phyloP scores from a whole-genome alignment of 2,329 filamentous ascomycete species.

The Cadophora malorum region DNA sequence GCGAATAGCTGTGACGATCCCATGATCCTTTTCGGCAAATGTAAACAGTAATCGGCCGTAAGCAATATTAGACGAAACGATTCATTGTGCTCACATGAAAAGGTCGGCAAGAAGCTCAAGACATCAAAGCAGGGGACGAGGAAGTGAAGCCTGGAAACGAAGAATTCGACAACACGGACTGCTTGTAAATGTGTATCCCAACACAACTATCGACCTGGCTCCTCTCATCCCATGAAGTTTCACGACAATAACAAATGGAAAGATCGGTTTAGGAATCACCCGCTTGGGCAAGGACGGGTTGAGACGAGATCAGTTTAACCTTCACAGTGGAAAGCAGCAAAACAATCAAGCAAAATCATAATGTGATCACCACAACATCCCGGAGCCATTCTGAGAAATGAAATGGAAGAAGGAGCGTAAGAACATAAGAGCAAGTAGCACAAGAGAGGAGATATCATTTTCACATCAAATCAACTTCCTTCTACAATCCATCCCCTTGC shows the following conservation, averaged over 20 bases:
- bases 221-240: too few relatives aligned
- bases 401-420: too few relatives aligned
- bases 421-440: not conserved
- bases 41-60: not conserved
- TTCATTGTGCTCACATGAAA: not conserved
- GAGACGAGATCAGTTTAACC: too few relatives aligned
- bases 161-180: not conserved
- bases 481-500: not conserved
- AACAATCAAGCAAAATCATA: too few relatives aligned
- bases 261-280: not conserved
- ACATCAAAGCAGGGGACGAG: not conserved
- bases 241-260: too few relatives aligned
- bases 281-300: not conserved
- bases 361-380: too few relatives aligned
- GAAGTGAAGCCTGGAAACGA: not conserved
- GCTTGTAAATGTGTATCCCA: not conserved
- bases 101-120: not conserved
- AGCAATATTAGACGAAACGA: not conserved
- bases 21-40: not conserved
- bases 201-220: too few relatives aligned
- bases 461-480: slow-evolving; percentile 9
- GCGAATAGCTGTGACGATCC: not conserved
- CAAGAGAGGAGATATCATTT: slow-evolving; percentile 26
- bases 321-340: too few relatives aligned
- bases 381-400: too few relatives aligned